Evolutionary conservation across 495 filamentous ascomycete genomes (phyloP), one percentile per base, ranked within the genome.

Genomic region (Sabuloglossum arenarium): DNA sequence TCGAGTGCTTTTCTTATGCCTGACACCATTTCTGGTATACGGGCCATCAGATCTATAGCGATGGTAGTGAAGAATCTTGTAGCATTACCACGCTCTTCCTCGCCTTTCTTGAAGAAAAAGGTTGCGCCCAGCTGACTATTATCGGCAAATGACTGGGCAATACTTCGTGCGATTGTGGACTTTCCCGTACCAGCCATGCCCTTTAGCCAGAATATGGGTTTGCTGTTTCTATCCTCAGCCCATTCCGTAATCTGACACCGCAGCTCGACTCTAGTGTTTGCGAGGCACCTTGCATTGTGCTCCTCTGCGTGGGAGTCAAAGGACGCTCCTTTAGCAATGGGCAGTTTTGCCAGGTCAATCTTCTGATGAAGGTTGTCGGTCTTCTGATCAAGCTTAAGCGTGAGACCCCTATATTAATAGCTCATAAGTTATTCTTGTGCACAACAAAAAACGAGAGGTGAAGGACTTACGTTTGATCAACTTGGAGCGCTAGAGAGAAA

Each of bases 151-250:
- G 16, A 31, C 28, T 57, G 66, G 5, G 39, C 53, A 34, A 55
- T 24, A 39, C 57, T 61, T 6, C 59, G 59, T 19, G 59, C 57
- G 23, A 59, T 57, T 3, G 59, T 61, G 14, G 59, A 73, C n/a
- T n/a, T n/a, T n/a, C n/a, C n/a, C n/a, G n/a, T n/a, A n/a, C n/a
- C n/a, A n/a, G 70, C 69, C 62, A 66, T 65, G 2, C 71, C 71
- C 6, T 65, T 67, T 25, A 74, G 53, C 71, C 70, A 74, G 51
- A 71, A 73, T n/a, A 73, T 64, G 30, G 54, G 54, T 55, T 60
- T 58, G 16, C 45, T 34, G 4, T 56, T 24, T 43, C 58, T 49
- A 0, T 56, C 49, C 0, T 53, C 30, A 31, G 58, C 60, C 71
- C 70, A 74, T 29, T 63, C 61, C 30, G 5, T 11, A n/a, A 72